phyloP scores from a whole-genome alignment of 2,329 filamentous ascomycete species.

The Alternaria gaisen region DNA sequence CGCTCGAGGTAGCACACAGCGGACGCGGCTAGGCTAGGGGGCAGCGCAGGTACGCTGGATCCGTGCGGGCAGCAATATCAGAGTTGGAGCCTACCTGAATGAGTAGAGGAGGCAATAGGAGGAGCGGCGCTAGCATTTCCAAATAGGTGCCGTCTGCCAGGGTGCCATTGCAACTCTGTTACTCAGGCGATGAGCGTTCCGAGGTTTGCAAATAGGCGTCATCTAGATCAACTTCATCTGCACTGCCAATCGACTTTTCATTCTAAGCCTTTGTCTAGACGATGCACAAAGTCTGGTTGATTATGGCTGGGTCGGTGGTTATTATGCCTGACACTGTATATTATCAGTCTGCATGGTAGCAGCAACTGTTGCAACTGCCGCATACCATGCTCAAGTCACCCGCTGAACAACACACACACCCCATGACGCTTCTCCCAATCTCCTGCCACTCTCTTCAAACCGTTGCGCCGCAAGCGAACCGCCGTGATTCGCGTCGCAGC shows the following conservation, averaged over 20 bases:
- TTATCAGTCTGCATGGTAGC: neutral
- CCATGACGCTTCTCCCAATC: slow-evolving; percentile 1
- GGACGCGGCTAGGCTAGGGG: slow-evolving; percentile 20
- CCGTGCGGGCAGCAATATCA: slow-evolving; percentile 21
- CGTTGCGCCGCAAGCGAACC: neutral
- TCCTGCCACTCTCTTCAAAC: neutral
- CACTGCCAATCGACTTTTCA: neutral
- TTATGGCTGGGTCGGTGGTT: neutral
- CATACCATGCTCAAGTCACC: neutral
- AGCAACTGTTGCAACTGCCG: neutral
- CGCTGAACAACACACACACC: neutral
- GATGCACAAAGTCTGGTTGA: neutral
- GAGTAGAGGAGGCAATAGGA: slow-evolving; percentile 1
- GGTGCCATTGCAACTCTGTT: slow-evolving; percentile 25
- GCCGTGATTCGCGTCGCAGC: slow-evolving; percentile 4
- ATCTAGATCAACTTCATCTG: neutral
- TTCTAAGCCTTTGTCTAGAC: neutral
- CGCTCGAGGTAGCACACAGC: slow-evolving; percentile 29
- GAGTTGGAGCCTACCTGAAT: neutral
- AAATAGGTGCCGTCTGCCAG: slow-evolving; percentile 20
- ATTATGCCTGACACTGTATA: neutral
- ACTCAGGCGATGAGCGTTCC: slow-evolving; percentile 8
- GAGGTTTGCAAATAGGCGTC: neutral
- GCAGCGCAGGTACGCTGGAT: slow-evolving; percentile 40
- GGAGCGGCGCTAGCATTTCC: slow-evolving; percentile 24